These are phyloP conservation scores for Desmodesmus armatus DNA, from an alignment of 139 green algal species.

Conservation along the genomic window DNA sequence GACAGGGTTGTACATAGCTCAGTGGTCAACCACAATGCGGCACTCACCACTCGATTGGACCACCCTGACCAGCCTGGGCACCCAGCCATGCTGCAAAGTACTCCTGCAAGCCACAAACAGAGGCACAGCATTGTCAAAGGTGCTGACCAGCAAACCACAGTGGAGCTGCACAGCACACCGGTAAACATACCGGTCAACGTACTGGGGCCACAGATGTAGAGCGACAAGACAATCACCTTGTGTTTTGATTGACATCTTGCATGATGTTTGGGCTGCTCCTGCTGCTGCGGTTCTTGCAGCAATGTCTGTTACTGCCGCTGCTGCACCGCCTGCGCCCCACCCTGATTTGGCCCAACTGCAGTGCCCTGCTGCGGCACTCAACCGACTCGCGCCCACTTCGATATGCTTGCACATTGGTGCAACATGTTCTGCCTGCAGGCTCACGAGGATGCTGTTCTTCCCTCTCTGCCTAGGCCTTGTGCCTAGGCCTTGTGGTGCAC, in stretches of 20 bases:
- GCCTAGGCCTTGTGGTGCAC: no score
- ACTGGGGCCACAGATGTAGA: neutral
- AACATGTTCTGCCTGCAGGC: no score
- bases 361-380: no score
- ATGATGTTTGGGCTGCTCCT: neutral
- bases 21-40: neutral
- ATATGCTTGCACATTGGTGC: neutral
- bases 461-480: no score
- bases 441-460: no score
- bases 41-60: slow-evolving; percentile 35
- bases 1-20: neutral
- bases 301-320: neutral
- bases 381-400: neutral
- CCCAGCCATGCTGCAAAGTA: slow-evolving; percentile 21
- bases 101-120: neutral
- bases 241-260: neutral
- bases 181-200: neutral
- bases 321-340: neutral
- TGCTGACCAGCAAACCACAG: neutral
- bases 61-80: slow-evolving; percentile 17
- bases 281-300: neutral
- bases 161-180: neutral
- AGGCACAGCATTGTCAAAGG: neutral
- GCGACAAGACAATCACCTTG: neutral
- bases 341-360: no score